Percentiles rank a stretch among this genome's conserved stretches.
phyloP scores from a whole-genome alignment of 129 eudicot species.

The Arctium lappa region DNA sequence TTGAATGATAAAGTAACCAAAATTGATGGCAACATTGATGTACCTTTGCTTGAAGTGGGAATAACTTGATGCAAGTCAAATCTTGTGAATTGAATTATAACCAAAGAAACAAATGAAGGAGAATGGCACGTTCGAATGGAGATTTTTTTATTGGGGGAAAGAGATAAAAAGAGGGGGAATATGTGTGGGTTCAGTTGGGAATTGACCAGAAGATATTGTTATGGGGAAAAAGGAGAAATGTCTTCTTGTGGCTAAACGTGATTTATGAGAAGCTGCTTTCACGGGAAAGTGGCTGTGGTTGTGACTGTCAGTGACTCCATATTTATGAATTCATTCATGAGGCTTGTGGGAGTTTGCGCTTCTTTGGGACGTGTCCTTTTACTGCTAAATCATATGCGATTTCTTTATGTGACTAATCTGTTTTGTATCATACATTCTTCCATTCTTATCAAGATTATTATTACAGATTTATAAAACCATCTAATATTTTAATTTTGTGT shows the following conservation, averaged over 20 bases:
- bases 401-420: not conserved
- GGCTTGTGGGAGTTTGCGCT: conserved; percentile 21
- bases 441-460: no score
- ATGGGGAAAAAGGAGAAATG: conserved; percentile 8
- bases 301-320: not conserved
- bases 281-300: conserved; percentile 8
- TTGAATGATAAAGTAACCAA: not conserved
- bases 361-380: not conserved
- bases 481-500: no score
- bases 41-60: conserved; percentile 41
- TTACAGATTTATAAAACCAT: no score
- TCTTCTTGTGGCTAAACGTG: conserved; percentile 6
- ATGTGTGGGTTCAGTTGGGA: not conserved
- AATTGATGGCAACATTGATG: not conserved
- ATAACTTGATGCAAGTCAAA: conserved; percentile 23
- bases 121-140: conserved; percentile 2
- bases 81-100: not conserved
- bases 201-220: conserved; percentile 30
- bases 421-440: no score
- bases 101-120: conserved; percentile 14
- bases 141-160: not conserved
- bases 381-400: not conserved
- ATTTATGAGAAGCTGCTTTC: not conserved
- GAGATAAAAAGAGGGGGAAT: not conserved
- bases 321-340: not conserved